Conservation (phyloP, 768 basidiomycete genomes). For the Tylopilus sp. region DNA sequence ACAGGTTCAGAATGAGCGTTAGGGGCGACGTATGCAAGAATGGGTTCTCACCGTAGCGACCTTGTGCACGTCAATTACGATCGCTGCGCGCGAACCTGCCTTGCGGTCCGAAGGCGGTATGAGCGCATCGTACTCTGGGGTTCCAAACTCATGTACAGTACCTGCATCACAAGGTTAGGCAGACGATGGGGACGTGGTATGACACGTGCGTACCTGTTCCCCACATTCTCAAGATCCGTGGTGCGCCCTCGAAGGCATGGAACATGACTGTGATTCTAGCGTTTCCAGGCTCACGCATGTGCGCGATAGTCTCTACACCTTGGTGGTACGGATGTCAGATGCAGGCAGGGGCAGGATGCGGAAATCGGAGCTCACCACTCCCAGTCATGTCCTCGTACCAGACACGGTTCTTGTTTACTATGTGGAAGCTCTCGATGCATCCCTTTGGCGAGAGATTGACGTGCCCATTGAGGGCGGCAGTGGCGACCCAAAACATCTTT, state of each 20-base stretch:
- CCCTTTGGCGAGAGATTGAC: constrained; percentile 72
- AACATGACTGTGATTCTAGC: constrained; percentile 61
- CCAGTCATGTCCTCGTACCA: constrained; percentile 79
- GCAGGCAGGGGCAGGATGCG: neutral
- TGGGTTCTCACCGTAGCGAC: constrained; percentile 42
- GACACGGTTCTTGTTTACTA: constrained; percentile 48
- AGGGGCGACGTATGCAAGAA: neutral
- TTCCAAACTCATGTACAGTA: constrained; percentile 58
- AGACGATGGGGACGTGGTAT: neutral
- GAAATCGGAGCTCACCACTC: constrained; percentile 43
- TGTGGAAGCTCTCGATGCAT: constrained; percentile 55
- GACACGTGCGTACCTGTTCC: constrained; percentile 44
- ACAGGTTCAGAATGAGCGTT: neutral
- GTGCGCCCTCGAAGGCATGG: constrained; percentile 56
- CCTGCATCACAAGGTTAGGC: constrained; percentile 34
- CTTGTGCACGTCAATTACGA: constrained; percentile 59
- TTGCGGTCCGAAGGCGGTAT: constrained; percentile 45
- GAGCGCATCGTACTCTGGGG: constrained; percentile 53
- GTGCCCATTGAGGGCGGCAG: constrained; percentile 62
- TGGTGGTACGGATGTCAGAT: constrained; percentile 24
- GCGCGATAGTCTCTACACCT: constrained; percentile 54
- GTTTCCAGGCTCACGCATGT: constrained; percentile 54
- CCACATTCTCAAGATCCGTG: constrained; percentile 56
- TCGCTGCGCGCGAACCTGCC: constrained; percentile 57
- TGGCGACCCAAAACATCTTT: constrained; percentile 70